These are phyloP conservation scores for Pseudogymnoascus sp. DNA, from an alignment of 2,329 filamentous ascomycete genomes.

Conservation along the genomic window DNA sequence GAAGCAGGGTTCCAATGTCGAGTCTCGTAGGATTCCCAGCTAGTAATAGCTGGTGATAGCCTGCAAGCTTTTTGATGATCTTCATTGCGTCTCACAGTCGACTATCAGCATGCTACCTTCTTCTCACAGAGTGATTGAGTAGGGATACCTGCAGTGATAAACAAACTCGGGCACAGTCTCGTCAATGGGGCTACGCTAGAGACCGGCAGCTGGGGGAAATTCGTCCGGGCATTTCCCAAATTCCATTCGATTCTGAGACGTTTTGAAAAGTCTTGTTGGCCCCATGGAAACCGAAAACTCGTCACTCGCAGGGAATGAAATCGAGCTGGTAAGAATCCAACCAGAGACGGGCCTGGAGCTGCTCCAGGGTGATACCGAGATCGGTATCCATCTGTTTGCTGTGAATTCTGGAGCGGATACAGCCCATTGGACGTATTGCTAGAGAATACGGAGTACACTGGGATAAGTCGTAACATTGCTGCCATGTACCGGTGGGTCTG, in stretches of 20 bases:
- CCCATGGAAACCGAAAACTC: neutral
- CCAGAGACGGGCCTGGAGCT: conserved; percentile 7
- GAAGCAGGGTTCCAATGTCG: conserved; percentile 26
- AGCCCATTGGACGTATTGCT: neutral
- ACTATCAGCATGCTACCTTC: neutral
- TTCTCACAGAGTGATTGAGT: neutral
- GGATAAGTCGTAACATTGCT: neutral
- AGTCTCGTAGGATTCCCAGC: conserved; percentile 29
- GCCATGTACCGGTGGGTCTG: neutral
- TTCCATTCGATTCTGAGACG: conserved; percentile 2
- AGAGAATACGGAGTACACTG: neutral
- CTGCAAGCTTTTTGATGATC: conserved; percentile 26
- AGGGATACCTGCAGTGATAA: neutral
- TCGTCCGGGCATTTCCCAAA: neutral
- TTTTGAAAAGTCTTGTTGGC: neutral
- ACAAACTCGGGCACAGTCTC: neutral
- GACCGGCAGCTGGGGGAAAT: neutral
- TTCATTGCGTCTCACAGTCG: conserved; percentile 18
- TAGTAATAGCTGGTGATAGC: conserved; percentile 30
- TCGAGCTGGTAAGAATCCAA: neutral
- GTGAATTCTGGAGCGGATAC: neutral
- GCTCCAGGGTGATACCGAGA: conserved; percentile 15
- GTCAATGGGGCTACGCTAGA: neutral
- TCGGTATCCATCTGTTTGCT: conserved; percentile 16
- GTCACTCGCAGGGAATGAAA: neutral